A percentile compares a stretch with the other conserved stretches of the same genome.
phyloP scores from a whole-genome alignment of 139 green algal species.

The Micromonas commoda region DNA sequence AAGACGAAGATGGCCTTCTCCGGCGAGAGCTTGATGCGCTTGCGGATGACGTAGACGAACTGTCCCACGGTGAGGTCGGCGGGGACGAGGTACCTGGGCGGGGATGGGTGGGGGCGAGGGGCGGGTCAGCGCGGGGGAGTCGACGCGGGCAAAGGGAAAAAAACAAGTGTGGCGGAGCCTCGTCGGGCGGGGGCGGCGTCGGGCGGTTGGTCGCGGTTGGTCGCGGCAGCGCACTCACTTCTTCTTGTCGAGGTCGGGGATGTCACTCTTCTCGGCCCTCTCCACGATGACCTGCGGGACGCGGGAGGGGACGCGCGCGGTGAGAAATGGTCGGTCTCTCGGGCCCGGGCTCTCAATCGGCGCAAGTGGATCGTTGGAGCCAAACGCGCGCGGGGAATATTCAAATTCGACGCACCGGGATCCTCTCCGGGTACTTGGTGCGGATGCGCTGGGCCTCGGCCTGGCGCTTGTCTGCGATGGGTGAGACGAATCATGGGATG shows the following conservation, averaged over 20 bases:
- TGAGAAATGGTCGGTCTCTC: background rate
- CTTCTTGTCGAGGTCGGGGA: constrained; percentile 99
- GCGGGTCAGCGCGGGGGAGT: background rate
- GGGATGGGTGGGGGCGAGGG: background rate
- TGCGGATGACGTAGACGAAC: constrained; percentile 99
- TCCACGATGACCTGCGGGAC: constrained; percentile 91
- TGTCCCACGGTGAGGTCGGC: constrained; percentile 94
- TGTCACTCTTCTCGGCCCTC: constrained; percentile 86
- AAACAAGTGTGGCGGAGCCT: background rate
- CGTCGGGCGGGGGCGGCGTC: background rate
- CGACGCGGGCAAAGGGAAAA: constrained; percentile 10
- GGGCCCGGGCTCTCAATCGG: no score
- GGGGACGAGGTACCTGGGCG: constrained; percentile 89
- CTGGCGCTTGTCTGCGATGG: constrained; percentile 82
- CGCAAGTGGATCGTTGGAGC: no score
- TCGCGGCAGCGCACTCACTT: no score
- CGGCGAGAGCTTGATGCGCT: constrained; percentile 89
- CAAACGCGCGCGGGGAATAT: background rate
- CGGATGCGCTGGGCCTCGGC: constrained; percentile 86
- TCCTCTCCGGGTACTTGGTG: constrained; percentile 94
- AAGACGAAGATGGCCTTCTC: constrained; percentile 99
- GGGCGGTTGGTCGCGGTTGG: background rate
- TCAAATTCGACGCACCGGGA: constrained; percentile 61
- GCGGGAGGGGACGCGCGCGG: background rate
- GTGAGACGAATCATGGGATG: background rate